Base-by-base conservation (phyloP, 805 yeast genomes). In the Blastobotrys attinorum region DNA sequence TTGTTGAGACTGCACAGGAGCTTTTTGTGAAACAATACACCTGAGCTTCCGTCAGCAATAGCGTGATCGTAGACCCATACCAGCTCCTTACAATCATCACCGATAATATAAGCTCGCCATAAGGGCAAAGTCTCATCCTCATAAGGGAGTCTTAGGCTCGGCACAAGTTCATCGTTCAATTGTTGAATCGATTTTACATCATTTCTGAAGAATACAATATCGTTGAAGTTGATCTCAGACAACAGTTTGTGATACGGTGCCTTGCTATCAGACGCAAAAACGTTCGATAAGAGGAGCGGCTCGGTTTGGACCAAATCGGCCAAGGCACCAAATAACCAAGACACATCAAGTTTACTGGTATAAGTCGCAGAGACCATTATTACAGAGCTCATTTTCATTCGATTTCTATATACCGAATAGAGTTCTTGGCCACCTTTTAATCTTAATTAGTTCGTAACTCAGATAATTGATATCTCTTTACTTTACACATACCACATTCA, bases 261-360 rank as follows among this genome's bases (percentile, higher is more conserved):
- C 42, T 42, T 42, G 13, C 32, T 31, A 23, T 34, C 39, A 11
- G 35, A 10, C 22, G 36, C 41, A 18, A 37, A 37, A 18, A 45
- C 39, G 29, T 42, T 45, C 22, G 39, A 41, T 16, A 39, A 36
- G 18, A 45, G 39, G 37, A 45, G 11, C 2, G 48, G 48, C 27
- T 45, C 48, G 8, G 34, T 17, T 3, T n/a, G 22, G 15, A 45
- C 29, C 32, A 45, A 20, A 7, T 42, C 45, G 22, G 37, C 31
- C 23, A 45, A 27, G n/a, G 45, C 45, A 13, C 40, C 29, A 29
- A 31, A 45, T 3, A 45, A 18, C 21, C 22, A 16, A 2, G 33
- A 40, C 22, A 32, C 23, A 7, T 23, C n/a, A 6, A 45, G 29
- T 3, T 17, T 20, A n/a, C 17, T 25, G 16, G 48, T 25, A 29